These are phyloP conservation scores for Royoungia palumana DNA, from an alignment of 768 basidiomycete genomes.

Conservation along the genomic window DNA sequence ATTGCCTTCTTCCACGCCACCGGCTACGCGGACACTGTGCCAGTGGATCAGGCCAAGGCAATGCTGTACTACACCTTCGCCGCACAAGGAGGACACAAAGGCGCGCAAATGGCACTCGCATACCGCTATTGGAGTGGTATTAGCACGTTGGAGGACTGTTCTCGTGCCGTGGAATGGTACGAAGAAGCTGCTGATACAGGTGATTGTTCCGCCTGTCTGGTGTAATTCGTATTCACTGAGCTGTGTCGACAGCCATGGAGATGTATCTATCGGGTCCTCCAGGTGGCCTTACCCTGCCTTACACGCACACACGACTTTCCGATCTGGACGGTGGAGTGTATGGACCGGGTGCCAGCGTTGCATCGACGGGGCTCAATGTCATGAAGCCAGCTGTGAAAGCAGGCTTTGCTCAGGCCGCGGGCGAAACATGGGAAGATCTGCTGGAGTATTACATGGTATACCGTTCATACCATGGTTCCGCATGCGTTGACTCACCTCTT, in stretches of 20 bases:
- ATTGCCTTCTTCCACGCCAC: slow-evolving; percentile 88
- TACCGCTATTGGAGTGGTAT: slow-evolving; percentile 97
- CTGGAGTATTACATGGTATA: slow-evolving; percentile 86
- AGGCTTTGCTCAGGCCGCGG: slow-evolving; percentile 75
- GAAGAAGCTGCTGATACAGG: slow-evolving; percentile 85
- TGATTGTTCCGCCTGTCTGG: slow-evolving; percentile 34
- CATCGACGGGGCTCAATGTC: slow-evolving; percentile 77
- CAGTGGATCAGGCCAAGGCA: slow-evolving; percentile 73
- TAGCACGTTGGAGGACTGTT: slow-evolving; percentile 83
- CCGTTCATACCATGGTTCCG: background rate
- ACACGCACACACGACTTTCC: slow-evolving; percentile 77
- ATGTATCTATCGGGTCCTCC: slow-evolving; percentile 84
- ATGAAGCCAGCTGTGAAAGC: slow-evolving; percentile 79
- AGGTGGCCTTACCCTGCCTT: slow-evolving; percentile 82
- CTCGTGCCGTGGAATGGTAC: slow-evolving; percentile 83
- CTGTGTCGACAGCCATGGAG: slow-evolving; percentile 57
- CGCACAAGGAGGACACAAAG: slow-evolving; percentile 80
- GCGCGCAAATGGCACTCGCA: slow-evolving; percentile 89
- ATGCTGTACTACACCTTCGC: slow-evolving; percentile 94
- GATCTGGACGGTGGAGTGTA: slow-evolving; percentile 92
- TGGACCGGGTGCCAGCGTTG: slow-evolving; percentile 91
- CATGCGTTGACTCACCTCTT: background rate
- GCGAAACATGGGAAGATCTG: slow-evolving; percentile 92
- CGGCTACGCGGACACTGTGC: slow-evolving; percentile 65
- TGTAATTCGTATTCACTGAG: background rate